These are phyloP conservation scores for Trametes versicolor DNA, from an alignment of 1,284 basidiomycete genomes.

Conservation along the genomic window DNA sequence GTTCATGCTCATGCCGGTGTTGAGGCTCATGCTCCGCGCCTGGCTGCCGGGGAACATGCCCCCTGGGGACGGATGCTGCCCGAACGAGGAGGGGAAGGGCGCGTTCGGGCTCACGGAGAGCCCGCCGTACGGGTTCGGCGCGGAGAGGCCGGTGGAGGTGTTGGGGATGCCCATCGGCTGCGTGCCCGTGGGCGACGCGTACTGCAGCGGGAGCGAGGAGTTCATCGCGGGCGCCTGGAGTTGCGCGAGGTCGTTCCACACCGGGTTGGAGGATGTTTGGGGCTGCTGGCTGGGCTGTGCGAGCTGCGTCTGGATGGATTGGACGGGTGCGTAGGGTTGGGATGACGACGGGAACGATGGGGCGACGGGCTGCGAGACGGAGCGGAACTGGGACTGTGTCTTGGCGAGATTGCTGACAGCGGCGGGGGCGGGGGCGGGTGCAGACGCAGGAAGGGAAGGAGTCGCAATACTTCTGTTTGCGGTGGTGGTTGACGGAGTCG, in stretches of 20 bases:
- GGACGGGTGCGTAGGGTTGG: constrained; percentile 41
- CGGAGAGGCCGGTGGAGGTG: constrained; percentile 31
- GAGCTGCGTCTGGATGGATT: not conserved
- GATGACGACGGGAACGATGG: constrained; percentile 38
- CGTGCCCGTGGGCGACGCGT: constrained; percentile 43
- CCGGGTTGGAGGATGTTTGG: constrained; percentile 43
- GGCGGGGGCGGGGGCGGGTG: constrained; percentile 13
- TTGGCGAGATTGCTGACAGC: not conserved
- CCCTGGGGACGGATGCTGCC: constrained; percentile 29
- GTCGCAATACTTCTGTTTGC: constrained; percentile 10
- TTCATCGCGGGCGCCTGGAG: constrained; percentile 54
- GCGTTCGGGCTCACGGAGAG: constrained; percentile 38
- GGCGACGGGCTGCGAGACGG: constrained; percentile 34
- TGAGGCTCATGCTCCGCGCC: constrained; percentile 42
- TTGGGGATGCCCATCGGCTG: constrained; percentile 35
- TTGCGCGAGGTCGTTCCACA: constrained; percentile 64
- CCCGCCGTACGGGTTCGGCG: constrained; percentile 40
- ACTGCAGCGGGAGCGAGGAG: constrained; percentile 67
- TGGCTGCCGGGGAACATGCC: constrained; percentile 33
- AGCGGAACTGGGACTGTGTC: constrained; percentile 32
- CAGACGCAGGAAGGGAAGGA: constrained; percentile 2
- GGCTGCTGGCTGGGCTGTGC: constrained; percentile 32
- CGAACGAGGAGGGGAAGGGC: constrained; percentile 40
- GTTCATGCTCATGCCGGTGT: constrained; percentile 29
- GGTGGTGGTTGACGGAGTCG: constrained; percentile 23